Evolutionary conservation across 2,329 filamentous ascomycete genomes (phyloP).

Genomic region (Aspergillus flavus): DNA sequence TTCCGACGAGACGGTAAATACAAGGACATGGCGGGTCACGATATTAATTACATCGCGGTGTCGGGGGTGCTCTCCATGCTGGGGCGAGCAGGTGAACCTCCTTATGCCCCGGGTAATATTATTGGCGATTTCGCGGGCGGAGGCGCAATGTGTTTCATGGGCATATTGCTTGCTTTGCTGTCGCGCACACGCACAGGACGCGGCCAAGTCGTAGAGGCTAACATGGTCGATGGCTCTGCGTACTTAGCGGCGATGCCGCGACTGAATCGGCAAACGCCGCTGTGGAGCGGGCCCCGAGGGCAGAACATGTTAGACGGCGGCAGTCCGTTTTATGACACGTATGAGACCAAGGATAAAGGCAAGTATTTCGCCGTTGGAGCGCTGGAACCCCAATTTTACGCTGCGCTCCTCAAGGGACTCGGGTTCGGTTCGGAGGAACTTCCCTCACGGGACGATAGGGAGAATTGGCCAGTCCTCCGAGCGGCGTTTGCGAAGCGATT

Average conservation of each 20-base stretch:
- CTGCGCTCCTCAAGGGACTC: conserved; percentile 66
- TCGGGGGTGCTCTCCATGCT: conserved; percentile 78
- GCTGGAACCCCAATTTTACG: conserved; percentile 85
- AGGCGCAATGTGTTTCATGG: conserved; percentile 78
- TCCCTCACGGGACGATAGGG: conserved; percentile 59
- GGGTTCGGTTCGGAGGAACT: conserved; percentile 54
- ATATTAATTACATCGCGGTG: conserved; percentile 95
- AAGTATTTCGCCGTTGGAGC: conserved; percentile 86
- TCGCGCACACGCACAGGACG: conserved; percentile 63
- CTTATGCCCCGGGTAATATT: conserved; percentile 79
- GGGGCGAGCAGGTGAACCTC: conserved; percentile 68
- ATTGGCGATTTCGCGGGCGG: conserved; percentile 91
- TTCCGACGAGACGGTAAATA: conserved; percentile 88
- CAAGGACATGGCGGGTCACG: conserved; percentile 85
- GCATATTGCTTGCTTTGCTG: conserved; percentile 78
- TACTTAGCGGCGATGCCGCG: conserved; percentile 80
- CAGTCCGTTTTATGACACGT: conserved; percentile 86
- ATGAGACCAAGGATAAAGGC: conserved; percentile 74
- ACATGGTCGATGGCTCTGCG: conserved; percentile 90
- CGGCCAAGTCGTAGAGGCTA: conserved; percentile 90
- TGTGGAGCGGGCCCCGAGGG: conserved; percentile 68
- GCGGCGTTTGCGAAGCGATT: conserved; percentile 66
- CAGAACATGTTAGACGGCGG: conserved; percentile 81
- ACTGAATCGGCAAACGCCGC: conserved; percentile 62
- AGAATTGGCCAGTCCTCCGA: conserved; percentile 69